Conservation (phyloP, 495 filamentous ascomycete species). For the Viridothelium virens region DNA sequence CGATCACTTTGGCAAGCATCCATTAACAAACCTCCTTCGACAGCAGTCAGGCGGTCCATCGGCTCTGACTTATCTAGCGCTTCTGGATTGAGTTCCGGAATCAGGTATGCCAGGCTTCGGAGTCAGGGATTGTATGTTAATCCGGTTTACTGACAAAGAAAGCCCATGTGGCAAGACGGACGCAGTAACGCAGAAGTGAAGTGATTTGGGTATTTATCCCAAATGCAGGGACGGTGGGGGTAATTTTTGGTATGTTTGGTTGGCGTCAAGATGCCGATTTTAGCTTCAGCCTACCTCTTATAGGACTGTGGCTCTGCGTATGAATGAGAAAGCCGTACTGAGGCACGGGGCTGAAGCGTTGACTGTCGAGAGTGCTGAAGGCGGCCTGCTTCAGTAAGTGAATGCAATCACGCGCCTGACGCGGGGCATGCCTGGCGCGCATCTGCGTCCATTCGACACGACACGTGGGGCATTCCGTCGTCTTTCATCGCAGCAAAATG, state of each 20-base stretch:
- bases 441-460: background rate
- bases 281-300: background rate
- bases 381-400: background rate
- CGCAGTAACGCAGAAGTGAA: too few relatives aligned
- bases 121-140: too few relatives aligned
- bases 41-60: too few relatives aligned
- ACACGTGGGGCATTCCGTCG: slow-evolving; percentile 9
- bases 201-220: too few relatives aligned
- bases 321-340: background rate
- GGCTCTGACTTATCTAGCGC: too few relatives aligned
- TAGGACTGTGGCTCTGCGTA: background rate
- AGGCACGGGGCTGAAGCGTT: background rate
- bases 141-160: too few relatives aligned
- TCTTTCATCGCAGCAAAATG: slow-evolving; percentile 2
- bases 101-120: too few relatives aligned
- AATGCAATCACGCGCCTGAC: background rate
- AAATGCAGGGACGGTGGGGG: too few relatives aligned
- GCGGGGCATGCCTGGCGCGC: background rate
- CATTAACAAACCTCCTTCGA: too few relatives aligned
- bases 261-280: background rate
- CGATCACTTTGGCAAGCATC: too few relatives aligned
- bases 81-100: too few relatives aligned
- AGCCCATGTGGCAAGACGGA: too few relatives aligned
- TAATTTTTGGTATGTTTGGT: background rate
- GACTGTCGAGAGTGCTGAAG: background rate